Base-by-base conservation (phyloP, 352 stramenopile genomes). In the Globisporangium uncinulatum region DNA sequence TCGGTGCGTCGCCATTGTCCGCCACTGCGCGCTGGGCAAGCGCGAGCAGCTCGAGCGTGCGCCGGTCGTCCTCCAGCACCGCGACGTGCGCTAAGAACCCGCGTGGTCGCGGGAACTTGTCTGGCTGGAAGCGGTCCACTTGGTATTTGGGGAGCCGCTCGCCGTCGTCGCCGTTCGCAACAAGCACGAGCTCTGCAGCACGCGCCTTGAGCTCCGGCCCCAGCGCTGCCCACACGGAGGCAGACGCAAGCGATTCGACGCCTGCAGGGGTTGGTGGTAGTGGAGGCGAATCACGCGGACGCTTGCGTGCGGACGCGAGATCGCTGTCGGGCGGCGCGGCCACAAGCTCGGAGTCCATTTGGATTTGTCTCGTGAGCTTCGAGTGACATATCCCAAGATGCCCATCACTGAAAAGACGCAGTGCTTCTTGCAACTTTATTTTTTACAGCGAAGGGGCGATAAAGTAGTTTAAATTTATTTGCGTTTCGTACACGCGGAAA, bases 111-210 rank as follows among this genome's bases (percentile, higher is more conserved):
- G 55, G 55, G 45, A 56, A 61, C 34, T 49, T 55, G 36, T 49
- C 45, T 19, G 46, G 55, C 8, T 50, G 55, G 55, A 61, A 61
- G 19, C 36, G 55, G 24, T 61, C 55, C 11, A 61, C 55, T 8
- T 61, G 54, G 55, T 61, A 61, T 19, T 48, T 61, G 15, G 55
- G 55, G 14, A 55, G 31, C 11, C 36, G 42, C 15, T 47, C 42
- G 42, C n/a, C 42, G 42, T 47, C 42, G 42, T 47, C 42, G 42
- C 42, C 21, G 6, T 17, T 47, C 42, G 42, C 42, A 19, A 47
- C 21, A 17, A 9, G 10, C 42, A 47, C 7, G n/a, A 47, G 42
- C 42, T 8, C 6, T 19, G 42, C 42, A 10, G 42, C 42, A 11
- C 5, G 42, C 6, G 15, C 42, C 4, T 19, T 17, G 17, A 47